These are phyloP conservation scores for Cordyceps javanica DNA, from an alignment of 2,329 filamentous ascomycete species.

Conservation along the genomic window DNA sequence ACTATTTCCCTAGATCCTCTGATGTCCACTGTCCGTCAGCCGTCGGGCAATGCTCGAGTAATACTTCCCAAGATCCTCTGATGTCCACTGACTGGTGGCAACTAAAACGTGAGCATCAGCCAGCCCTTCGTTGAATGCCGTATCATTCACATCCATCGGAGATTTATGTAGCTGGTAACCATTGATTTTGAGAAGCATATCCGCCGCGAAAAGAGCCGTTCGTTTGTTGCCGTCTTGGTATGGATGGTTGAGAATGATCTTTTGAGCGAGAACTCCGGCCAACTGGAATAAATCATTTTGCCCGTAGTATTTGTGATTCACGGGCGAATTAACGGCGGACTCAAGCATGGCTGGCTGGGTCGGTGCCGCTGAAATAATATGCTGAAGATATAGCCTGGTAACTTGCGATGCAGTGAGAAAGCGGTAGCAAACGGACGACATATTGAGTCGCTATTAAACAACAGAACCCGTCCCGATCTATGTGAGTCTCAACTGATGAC, in stretches of 20 bases:
- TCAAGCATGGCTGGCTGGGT: conserved; percentile 16
- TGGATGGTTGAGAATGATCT: conserved; percentile 18
- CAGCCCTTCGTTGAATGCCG: conserved; percentile 11
- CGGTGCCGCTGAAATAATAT: conserved; percentile 6
- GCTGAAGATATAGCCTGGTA: conserved; percentile 5
- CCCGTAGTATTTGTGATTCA: conserved; percentile 16
- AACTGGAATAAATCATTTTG: conserved; percentile 17
- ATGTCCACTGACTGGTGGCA: conserved; percentile 16
- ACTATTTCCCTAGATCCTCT: conserved; percentile 16
- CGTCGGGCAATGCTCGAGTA: conserved; percentile 14
- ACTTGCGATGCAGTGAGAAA: conserved; percentile 16
- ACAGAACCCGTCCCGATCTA: no score
- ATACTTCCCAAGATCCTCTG: conserved; percentile 16
- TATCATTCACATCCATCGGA: background rate
- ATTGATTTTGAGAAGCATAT: conserved; percentile 20
- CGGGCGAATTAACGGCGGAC: conserved; percentile 16
- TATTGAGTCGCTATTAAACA: no score
- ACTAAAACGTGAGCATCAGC: conserved; percentile 15
- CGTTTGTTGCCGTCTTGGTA: conserved; percentile 20
- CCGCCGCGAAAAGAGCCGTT: conserved; percentile 15
- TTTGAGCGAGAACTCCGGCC: conserved; percentile 18
- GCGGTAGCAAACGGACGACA: background rate
- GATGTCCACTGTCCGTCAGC: conserved; percentile 16
- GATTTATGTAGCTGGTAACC: conserved; percentile 15
- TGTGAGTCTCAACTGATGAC: no score